phyloP scores from a whole-genome alignment of 2,329 filamentous ascomycete species.

The Xylariaceae sp. region DNA sequence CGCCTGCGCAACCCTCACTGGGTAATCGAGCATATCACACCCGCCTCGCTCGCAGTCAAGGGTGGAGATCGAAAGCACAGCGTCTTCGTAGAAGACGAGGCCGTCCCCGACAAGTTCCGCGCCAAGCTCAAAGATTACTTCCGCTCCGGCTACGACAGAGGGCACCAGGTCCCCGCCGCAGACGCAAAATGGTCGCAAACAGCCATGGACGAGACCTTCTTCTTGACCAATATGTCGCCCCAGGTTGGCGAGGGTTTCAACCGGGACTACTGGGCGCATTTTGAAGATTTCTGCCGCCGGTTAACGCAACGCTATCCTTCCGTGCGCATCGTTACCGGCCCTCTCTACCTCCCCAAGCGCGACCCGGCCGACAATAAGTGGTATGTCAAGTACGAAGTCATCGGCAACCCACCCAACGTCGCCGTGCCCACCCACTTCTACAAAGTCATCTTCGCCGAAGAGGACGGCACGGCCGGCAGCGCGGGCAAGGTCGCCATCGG shows the following conservation, averaged over 20 bases:
- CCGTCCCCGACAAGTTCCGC: slow-evolving; percentile 80
- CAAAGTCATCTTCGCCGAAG: slow-evolving; percentile 97
- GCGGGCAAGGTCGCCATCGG: slow-evolving; percentile 73
- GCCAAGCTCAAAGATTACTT: slow-evolving; percentile 91
- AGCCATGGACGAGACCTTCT: slow-evolving; percentile 95
- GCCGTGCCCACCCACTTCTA: slow-evolving; percentile 98
- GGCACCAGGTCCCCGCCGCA: slow-evolving; percentile 94
- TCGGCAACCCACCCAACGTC: slow-evolving; percentile 87
- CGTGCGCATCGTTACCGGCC: slow-evolving; percentile 89
- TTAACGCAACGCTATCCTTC: slow-evolving; percentile 77
- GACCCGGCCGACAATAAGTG: slow-evolving; percentile 86
- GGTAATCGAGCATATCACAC: slow-evolving; percentile 96
- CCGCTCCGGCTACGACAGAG: slow-evolving; percentile 89
- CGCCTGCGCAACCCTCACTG: slow-evolving; percentile 87
- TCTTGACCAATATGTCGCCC: slow-evolving; percentile 93
- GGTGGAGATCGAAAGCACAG: slow-evolving; percentile 82
- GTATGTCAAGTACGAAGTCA: slow-evolving; percentile 93
- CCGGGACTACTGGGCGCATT: slow-evolving; percentile 97
- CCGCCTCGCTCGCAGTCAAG: slow-evolving; percentile 69
- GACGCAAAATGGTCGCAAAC: slow-evolving; percentile 93
- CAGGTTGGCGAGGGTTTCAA: slow-evolving; percentile 99
- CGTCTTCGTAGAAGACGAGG: slow-evolving; percentile 74
- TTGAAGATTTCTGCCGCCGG: slow-evolving; percentile 92
- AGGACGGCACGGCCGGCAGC: slow-evolving; percentile 47
- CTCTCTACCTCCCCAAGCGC: slow-evolving; percentile 83